A percentile compares a stretch with the other conserved stretches of the same genome.
Conservation (phyloP, 257 asterid genomes). For the Eucommia ulmoides region DNA sequence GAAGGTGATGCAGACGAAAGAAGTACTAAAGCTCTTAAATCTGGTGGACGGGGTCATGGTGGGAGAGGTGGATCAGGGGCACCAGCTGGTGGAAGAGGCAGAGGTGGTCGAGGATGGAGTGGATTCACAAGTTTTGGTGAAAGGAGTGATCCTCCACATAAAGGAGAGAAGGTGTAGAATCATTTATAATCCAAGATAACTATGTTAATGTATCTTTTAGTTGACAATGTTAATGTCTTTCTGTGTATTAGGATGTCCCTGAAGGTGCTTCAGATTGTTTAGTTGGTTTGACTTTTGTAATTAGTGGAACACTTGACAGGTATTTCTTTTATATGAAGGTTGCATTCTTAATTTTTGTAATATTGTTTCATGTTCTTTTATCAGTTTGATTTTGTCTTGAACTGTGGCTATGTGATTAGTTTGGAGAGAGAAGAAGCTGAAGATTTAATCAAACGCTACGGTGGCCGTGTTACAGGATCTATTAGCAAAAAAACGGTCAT, state of each 20-base stretch:
- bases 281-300: slow-evolving; percentile 87
- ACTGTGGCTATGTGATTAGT: slow-evolving; percentile 33
- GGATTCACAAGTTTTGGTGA: slow-evolving; percentile 96
- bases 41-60: slow-evolving; percentile 90
- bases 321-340: slow-evolving; percentile 12
- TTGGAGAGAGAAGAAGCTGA: slow-evolving; percentile 99
- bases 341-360: slow-evolving; percentile 3
- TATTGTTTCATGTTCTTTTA: slow-evolving; percentile 5
- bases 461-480: slow-evolving; percentile 98
- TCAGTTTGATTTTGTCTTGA: slow-evolving; percentile 6
- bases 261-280: slow-evolving; percentile 87
- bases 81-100: slow-evolving; percentile 66
- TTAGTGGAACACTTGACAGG: slow-evolving; percentile 99
- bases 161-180: slow-evolving; percentile 84
- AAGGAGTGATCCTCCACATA: slow-evolving; percentile 98
- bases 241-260: slow-evolving; percentile 72
- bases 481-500: slow-evolving; percentile 98
- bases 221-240: slow-evolving; percentile 7
- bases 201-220: background rate
- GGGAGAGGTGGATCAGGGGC: slow-evolving; percentile 62
- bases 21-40: slow-evolving; percentile 39
- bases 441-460: slow-evolving; percentile 89
- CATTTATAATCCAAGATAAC: slow-evolving; percentile 2
- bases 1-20: no score
- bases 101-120: slow-evolving; percentile 96